phyloP scores from a whole-genome alignment of 169 alveolate genomes.

The Cryptosporidium tyzzeri region DNA sequence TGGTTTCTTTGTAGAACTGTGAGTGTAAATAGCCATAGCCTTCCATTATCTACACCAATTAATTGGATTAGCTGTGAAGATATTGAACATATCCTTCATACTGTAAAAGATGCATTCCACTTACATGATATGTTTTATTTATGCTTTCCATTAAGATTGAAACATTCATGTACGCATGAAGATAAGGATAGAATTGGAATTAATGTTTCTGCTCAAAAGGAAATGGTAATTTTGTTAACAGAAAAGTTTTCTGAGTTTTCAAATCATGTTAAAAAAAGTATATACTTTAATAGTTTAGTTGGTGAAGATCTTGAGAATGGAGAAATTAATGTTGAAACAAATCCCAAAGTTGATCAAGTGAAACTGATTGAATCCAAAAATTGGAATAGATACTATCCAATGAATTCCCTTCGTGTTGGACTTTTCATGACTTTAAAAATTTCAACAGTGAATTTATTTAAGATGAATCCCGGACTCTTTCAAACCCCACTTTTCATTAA shows the following conservation, averaged over 20 bases:
- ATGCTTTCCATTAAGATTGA: conserved; percentile 50
- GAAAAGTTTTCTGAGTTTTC: conserved; percentile 55
- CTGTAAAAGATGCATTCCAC: conserved; percentile 23
- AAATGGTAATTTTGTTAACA: conserved; percentile 46
- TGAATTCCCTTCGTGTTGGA: conserved; percentile 61
- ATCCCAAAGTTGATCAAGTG: background rate
- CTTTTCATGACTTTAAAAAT: conserved; percentile 49
- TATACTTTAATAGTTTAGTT: conserved; percentile 18
- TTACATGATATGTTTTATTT: conserved; percentile 66
- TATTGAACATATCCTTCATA: conserved; percentile 56
- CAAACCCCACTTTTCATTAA: conserved; percentile 52
- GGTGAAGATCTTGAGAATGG: conserved; percentile 5
- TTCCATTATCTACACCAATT: conserved; percentile 64
- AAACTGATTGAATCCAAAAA: conserved; percentile 15
- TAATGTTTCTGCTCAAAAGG: conserved; percentile 50
- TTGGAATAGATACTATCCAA: conserved; percentile 49
- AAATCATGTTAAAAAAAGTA: background rate
- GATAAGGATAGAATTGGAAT: conserved; percentile 37
- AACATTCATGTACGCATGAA: conserved; percentile 66
- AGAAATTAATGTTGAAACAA: background rate
- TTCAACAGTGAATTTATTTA: conserved; percentile 36
- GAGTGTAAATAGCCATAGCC: conserved; percentile 53
- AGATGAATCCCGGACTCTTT: conserved; percentile 21
- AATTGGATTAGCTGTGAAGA: conserved; percentile 68
- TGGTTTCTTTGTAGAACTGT: conserved; percentile 62